Base-by-base conservation (phyloP, 2,329 filamentous ascomycete genomes). In the Trichoderma atroviride region DNA sequence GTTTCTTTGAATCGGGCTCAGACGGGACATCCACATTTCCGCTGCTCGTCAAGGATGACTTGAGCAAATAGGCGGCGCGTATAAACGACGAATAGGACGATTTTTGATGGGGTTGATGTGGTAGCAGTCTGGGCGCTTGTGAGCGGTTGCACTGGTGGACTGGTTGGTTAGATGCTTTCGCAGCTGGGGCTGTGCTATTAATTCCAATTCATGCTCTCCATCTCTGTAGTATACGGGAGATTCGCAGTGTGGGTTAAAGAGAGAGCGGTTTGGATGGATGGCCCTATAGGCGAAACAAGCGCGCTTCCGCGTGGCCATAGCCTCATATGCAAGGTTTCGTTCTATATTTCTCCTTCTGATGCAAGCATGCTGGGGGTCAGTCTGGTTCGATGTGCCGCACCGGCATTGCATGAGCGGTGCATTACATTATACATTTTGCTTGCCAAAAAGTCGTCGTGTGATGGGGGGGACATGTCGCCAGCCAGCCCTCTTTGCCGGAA, bases 41-140 rank as follows among this genome's bases (percentile, higher is more conserved):
- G 19, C 56, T 37, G 19, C 31, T 58, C 33, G 22, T 50, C 11
- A 50, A 50, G 29, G 53, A 56, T 33, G 53, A 29, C 27, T 33
- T n/a, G 59, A 62, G 40, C 27, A 35, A 35, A 29, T n/a, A 5
- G 22, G 31, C 43, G 47, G 60, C 60, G 60, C 60, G 60, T 50
- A 55, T 63, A 63, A 29, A 55, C 31, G 31, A 63, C 60, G 60
- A 63, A 63, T 63, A 5, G 60, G 35, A 62, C 11, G 11, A 11
- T 27, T 19, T 24, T 43, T 7, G 33, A 4, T 24, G 24, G 33
- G 22, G 40, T 43, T 16, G 33, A 24, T 22, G 56, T 24, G 22
- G 56, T 13, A 14, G 31, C 37, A 50, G 43, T 13, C 47, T 24
- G 27, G 14, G 56, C 56, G 60, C 60, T 35, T 35, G 40, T 40